phyloP scores from a whole-genome alignment of 331 rosid species.

The Pyrus hybrid region DNA sequence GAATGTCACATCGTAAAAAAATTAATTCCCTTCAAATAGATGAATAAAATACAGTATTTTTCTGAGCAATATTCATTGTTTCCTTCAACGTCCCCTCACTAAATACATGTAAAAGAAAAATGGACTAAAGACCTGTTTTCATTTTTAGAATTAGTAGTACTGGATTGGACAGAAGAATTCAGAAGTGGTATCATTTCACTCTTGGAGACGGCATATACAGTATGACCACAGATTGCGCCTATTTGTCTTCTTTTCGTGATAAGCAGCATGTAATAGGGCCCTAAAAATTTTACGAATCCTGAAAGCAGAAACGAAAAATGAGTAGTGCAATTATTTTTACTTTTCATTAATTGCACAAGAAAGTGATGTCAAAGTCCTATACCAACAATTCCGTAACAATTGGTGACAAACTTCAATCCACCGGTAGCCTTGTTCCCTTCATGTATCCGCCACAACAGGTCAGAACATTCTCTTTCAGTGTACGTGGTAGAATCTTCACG shows the following conservation, averaged over 20 bases:
- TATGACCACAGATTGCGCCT: slow-evolving; percentile 36
- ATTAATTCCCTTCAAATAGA: background rate
- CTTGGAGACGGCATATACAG: slow-evolving; percentile 40
- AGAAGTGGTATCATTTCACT: slow-evolving; percentile 39
- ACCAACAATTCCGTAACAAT: slow-evolving; percentile 49
- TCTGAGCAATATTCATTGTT: background rate
- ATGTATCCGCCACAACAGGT: slow-evolving; percentile 36
- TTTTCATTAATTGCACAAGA: background rate
- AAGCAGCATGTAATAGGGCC: slow-evolving; percentile 50
- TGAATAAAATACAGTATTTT: background rate
- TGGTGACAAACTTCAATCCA: slow-evolving; percentile 38
- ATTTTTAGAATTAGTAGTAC: slow-evolving; percentile 16
- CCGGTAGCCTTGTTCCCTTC: slow-evolving; percentile 48
- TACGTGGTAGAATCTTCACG: slow-evolving; percentile 41
- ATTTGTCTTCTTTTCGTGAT: slow-evolving; percentile 41
- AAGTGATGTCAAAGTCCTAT: background rate
- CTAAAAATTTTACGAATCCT: slow-evolving; percentile 43
- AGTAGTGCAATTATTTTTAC: background rate
- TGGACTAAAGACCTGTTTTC: slow-evolving; percentile 34
- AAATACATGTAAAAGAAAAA: background rate
- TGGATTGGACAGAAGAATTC: slow-evolving; percentile 20
- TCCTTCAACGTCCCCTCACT: background rate
- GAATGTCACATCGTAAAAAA: background rate
- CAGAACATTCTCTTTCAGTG: slow-evolving; percentile 38
- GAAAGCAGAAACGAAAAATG: background rate